Conservation (phyloP, 1,284 basidiomycete genomes). For the Cryptococcus neoformans region DNA sequence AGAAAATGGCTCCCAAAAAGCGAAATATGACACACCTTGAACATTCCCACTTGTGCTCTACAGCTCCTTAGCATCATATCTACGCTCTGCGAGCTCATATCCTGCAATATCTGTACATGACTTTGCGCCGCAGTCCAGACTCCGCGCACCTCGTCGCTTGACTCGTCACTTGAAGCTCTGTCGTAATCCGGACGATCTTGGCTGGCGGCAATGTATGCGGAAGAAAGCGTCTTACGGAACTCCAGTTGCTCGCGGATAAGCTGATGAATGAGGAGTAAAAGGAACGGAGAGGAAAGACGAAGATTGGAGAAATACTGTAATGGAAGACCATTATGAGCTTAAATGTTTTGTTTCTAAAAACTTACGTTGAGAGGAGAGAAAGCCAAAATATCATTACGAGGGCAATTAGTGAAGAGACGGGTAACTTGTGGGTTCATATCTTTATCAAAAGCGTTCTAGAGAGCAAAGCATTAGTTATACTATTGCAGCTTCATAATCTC, state of each 20-base stretch:
- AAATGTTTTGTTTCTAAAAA: not conserved
- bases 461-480: no score
- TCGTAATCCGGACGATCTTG: not conserved
- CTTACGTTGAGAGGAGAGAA: constrained; percentile 39
- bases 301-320: constrained; percentile 24
- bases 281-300: constrained; percentile 21
- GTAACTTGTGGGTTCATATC: no score
- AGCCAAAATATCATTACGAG: constrained; percentile 15
- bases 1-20: not conserved
- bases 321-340: not conserved
- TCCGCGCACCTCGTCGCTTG: not conserved
- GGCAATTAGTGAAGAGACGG: not conserved
- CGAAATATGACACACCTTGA: constrained; percentile 16
- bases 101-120: constrained; percentile 21
- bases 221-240: constrained; percentile 23
- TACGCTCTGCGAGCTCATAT: constrained; percentile 25
- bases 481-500: no score
- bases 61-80: constrained; percentile 24
- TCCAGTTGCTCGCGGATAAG: constrained; percentile 22
- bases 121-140: not conserved
- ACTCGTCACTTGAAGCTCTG: not conserved
- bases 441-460: no score
- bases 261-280: constrained; percentile 32
- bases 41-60: constrained; percentile 21
- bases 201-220: constrained; percentile 17